Conservation (phyloP, 2,329 filamentous ascomycete genomes). For the Macrophomina pseudophaseolina region DNA sequence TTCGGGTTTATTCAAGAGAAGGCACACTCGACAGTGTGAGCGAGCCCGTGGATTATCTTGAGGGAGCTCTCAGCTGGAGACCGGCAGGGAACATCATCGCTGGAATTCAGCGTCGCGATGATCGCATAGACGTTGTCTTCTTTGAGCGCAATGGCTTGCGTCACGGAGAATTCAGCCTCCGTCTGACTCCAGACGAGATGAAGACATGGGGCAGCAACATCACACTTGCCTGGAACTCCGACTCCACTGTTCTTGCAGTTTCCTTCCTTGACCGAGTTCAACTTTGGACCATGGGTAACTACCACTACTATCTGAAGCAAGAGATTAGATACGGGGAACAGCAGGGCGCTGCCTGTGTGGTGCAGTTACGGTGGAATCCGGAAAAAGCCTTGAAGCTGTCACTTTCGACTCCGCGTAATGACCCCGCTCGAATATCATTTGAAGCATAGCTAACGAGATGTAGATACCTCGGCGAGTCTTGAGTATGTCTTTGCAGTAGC, state of each 20-base stretch:
- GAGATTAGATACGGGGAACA: conserved; percentile 60
- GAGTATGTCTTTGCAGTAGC: conserved; percentile 72
- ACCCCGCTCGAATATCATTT: conserved; percentile 25
- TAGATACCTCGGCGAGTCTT: conserved; percentile 59
- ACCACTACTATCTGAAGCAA: conserved; percentile 97
- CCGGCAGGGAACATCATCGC: conserved; percentile 90
- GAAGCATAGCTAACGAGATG: conserved; percentile 25
- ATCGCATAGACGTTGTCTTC: conserved; percentile 82
- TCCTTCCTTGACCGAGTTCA: conserved; percentile 76
- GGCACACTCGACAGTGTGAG: conserved; percentile 90
- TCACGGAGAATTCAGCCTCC: conserved; percentile 91
- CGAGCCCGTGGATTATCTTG: conserved; percentile 92
- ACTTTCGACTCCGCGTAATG: conserved; percentile 48
- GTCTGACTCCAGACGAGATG: conserved; percentile 65
- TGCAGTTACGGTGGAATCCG: conserved; percentile 71
- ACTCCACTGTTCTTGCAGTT: conserved; percentile 91
- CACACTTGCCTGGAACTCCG: conserved; percentile 81
- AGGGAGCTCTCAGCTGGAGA: conserved; percentile 86
- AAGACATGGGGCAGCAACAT: conserved; percentile 63
- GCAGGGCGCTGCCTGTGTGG: conserved; percentile 28
- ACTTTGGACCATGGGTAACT: conserved; percentile 96
- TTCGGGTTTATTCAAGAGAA: conserved; percentile 89
- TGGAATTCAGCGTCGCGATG: conserved; percentile 74
- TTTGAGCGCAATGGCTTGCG: conserved; percentile 97
- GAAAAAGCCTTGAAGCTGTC: conserved; percentile 78